Evolutionary conservation across 2,329 filamentous ascomycete genomes (phyloP).

Genomic region (Diaporthe sp.): DNA sequence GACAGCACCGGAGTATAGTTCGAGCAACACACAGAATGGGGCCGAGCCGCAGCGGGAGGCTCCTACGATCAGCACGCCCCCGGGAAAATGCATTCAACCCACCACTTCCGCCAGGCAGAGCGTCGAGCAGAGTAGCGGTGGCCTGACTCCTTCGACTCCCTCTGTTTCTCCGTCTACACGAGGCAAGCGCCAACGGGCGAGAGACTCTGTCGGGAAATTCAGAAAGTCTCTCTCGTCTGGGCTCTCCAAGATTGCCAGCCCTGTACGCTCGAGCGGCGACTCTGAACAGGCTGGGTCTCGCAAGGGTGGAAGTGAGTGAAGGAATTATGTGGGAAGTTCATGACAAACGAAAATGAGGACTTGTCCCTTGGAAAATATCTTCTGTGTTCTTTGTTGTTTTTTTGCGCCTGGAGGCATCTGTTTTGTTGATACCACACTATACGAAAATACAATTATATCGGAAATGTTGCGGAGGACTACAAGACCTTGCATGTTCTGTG

Average conservation of each 20-base stretch:
- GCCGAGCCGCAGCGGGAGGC: slow-evolving; percentile 13
- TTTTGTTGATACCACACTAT: slow-evolving; percentile 16
- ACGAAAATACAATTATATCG: neutral
- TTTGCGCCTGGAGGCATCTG: too few species aligned
- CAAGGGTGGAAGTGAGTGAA: neutral
- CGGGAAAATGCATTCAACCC: neutral
- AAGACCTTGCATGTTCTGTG: neutral
- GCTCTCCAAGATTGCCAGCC: slow-evolving; percentile 30
- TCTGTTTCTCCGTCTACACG: slow-evolving; percentile 20
- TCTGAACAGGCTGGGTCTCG: neutral
- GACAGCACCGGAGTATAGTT: slow-evolving; percentile 32
- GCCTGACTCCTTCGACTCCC: slow-evolving; percentile 9
- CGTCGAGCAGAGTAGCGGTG: slow-evolving; percentile 8
- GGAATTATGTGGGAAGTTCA: neutral
- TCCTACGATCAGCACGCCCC: neutral
- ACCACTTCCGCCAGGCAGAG: neutral
- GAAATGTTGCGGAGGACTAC: neutral
- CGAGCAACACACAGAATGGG: neutral
- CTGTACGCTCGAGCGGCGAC: slow-evolving; percentile 23
- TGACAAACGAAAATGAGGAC: neutral
- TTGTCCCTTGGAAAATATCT: neutral
- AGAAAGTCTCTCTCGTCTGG: slow-evolving; percentile 28
- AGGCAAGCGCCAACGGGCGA: slow-evolving; percentile 35
- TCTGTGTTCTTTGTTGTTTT: neutral
- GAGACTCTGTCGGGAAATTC: slow-evolving; percentile 33